Evolutionary conservation across 2,329 filamentous ascomycete genomes (phyloP), one percentile per base, ranked within the genome.

Genomic region (Ophioceras dolichostomum): DNA sequence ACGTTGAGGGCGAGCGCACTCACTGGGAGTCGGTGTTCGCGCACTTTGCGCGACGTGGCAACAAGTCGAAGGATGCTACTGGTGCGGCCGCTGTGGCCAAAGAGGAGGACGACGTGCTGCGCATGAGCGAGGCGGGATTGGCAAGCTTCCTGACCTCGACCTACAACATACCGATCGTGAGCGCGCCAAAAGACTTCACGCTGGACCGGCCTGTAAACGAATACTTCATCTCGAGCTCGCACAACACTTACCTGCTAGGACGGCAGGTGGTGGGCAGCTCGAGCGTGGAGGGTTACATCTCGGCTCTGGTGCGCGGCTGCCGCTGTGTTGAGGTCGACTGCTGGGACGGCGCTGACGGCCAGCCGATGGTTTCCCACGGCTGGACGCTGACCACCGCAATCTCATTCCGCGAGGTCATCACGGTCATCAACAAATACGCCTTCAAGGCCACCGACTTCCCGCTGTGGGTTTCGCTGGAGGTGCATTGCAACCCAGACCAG

Each of bases 291-390:
- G 87, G 87, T 31, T 98, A 98, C 60, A 93, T 96, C 48, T 78
- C 79, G 8, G 85, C 88, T 3, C 70, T 98, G 6, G 79, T 84
- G 44, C 81, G 84, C 42, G 88, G 88, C 8, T 98, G 91, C 55
- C 83, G 91, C 35, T 96, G 91, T 56, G 80, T 98, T 32, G 91
- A 98, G 60, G 86, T 98, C 37, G 91, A 98, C 59, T 96, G 89
- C 59, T 98, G 91, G 91, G 87, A 98, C 58, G 91, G 91, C 13
- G 72, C 75, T 37, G 82, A 94, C 53, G 86, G 85, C 28, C 76
- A 85, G 49, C 91, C 91, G 1, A 76, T 87, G 37, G 91, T 98
- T 22, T 87, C 85, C 43, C 91, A 98, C 50, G 91, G 91, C 18
- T 79, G 80, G 41, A 94, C 88, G 1, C 70, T 93, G 58, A 96